Evolutionary conservation across 257 asterid genomes (phyloP).

Genomic region (Forsythia suspensa): DNA sequence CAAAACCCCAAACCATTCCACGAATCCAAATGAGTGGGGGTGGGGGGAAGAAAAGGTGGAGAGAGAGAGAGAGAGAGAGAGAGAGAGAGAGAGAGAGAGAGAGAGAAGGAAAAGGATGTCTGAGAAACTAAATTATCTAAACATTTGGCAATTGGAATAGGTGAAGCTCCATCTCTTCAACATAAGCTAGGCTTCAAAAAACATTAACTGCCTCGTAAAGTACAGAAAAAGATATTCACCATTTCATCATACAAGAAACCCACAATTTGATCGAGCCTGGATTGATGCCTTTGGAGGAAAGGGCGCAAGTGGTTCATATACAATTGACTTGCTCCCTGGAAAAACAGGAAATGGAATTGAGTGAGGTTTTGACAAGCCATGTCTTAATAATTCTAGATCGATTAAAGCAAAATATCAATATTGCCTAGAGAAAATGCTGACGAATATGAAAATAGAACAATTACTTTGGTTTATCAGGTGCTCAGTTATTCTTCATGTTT

Average conservation of each 20-base stretch:
- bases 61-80: neutral
- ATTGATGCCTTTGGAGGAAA: constrained; percentile 68
- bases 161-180: neutral
- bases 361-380: neutral
- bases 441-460: neutral
- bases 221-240: constrained; percentile 44
- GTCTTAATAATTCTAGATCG: neutral
- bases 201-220: neutral
- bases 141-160: neutral
- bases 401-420: neutral
- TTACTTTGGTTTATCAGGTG: constrained; percentile 5
- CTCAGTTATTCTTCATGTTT: neutral
- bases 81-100: neutral
- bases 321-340: constrained; percentile 81
- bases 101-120: neutral
- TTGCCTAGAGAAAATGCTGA: neutral
- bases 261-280: constrained; percentile 64
- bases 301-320: constrained; percentile 75
- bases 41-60: neutral
- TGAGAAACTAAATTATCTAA: neutral
- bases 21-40: neutral
- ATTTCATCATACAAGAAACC: constrained; percentile 58
- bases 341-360: constrained; percentile 16
- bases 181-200: neutral
- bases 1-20: neutral